Base-by-base conservation (phyloP, 768 basidiomycete genomes). In the Artomyces pyxidatus region DNA sequence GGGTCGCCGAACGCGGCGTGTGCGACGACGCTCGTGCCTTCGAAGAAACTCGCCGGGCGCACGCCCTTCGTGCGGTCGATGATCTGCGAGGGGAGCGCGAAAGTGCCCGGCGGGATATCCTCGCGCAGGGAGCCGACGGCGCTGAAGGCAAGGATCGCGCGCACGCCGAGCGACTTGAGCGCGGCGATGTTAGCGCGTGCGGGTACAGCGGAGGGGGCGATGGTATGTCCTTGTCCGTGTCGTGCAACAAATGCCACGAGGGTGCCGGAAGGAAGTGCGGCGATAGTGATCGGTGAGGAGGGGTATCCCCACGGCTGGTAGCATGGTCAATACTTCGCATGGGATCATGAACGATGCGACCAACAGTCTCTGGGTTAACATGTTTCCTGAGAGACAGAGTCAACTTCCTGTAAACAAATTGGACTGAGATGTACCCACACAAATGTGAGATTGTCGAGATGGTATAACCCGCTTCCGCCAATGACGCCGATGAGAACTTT, bases 1-100 rank as follows among this genome's bases (percentile, higher is more conserved):
- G 92, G 92, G 55, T 97, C 93, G 9, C 94, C 93, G 63, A 99
- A 98, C 63, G 85, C 81, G 23, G 92, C 83, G 62, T 99, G 95
- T 4, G 87, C 93, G 49, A 98, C 94, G 59, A 96, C 65, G 47
- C 71, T 75, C 16, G 80, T 80, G 27, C 76, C 86, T 37, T 90
- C 79, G 63, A 99, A 99, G 73, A 88, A 97, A 19, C 82, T 85
- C 3, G 83, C 75, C 0, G 86, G 83, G n/a, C 95, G 80, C 35
- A 95, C 71, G 10, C 93, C 91, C 68, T 97, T 97, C 22, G 94
- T 97, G 46, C 95, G 79, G 65, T 98, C 95, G 65, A 98, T 97
- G 70, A 97, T 86, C 67, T 97, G 94, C 28, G 76, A 73, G 2
- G 94, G 93, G 37, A 98, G 78, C 45, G 79, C 74, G 65, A 97